Conservation (phyloP, 2,329 filamentous ascomycete genomes). For the Xylaria sp. region DNA sequence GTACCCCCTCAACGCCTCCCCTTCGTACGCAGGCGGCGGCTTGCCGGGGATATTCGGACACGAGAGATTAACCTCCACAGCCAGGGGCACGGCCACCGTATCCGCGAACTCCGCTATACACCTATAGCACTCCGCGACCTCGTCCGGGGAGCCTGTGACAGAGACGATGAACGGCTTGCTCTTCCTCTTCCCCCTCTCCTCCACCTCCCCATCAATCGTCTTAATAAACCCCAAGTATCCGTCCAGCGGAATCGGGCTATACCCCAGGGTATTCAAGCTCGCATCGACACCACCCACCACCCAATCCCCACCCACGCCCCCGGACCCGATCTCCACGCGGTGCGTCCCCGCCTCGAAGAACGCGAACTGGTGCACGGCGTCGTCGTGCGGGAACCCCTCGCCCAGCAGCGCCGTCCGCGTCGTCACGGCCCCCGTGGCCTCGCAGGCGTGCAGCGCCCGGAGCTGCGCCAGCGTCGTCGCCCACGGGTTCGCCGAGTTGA, state of each 20-base stretch:
- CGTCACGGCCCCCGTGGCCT: conserved; percentile 77
- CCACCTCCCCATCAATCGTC: conserved; percentile 53
- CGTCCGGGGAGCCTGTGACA: conserved; percentile 71
- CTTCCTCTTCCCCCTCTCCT: conserved; percentile 36
- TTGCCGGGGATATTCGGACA: conserved; percentile 78
- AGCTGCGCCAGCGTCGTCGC: conserved; percentile 74
- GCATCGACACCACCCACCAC: too few species aligned
- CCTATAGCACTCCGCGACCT: conserved; percentile 67
- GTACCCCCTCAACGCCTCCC: conserved; percentile 63
- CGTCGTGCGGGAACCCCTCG: conserved; percentile 71
- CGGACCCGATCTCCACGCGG: conserved; percentile 16
- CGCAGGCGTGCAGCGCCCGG: conserved; percentile 66
- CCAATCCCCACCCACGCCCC: too few species aligned
- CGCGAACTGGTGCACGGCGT: conserved; percentile 69
- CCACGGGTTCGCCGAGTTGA: conserved; percentile 83
- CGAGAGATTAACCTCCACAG: conserved; percentile 81
- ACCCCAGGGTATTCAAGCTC: conserved; percentile 78
- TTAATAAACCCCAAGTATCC: conserved; percentile 62
- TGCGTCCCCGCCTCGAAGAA: conserved; percentile 67
- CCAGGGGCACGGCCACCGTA: conserved; percentile 59
- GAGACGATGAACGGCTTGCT: conserved; percentile 76
- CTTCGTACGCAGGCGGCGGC: conserved; percentile 77
- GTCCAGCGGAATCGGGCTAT: conserved; percentile 71
- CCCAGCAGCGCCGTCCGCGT: conserved; percentile 74
- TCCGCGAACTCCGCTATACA: conserved; percentile 56